Base-by-base conservation (phyloP, 1,284 basidiomycete species). In the Coniferiporia weirii region DNA sequence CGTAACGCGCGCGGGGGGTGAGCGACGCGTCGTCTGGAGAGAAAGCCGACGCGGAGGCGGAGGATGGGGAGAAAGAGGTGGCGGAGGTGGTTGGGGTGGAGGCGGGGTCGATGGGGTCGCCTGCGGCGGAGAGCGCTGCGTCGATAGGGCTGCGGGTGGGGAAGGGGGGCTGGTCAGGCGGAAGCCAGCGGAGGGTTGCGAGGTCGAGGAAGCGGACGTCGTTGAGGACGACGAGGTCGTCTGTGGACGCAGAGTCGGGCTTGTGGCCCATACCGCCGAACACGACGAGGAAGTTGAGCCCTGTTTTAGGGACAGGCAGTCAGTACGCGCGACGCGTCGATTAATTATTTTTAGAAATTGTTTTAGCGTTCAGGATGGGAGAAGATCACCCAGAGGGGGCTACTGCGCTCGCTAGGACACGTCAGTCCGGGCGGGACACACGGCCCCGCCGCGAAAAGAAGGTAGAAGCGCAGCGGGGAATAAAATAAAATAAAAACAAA, bases 191-290 rank as follows among this genome's bases (percentile, higher is more conserved):
- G 52, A 79, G 76, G 4, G 83, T 78, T 6, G 78, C 70, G 62
- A 93, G 79, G 71, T 95, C 87, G 70, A 92, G 93, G 67, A 95
- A 83, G 61, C 90, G 87, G 50, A 95, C 84, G 68, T 95, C 93
- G 66, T 87, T 88, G 61, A 95, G 76, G 8, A 95, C 93, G 64
- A 83, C 88, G 53, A 87, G 80, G 65, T 86, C 91, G 65, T 90
- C 86, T 2, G 84, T 79, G 65, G 81, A 86, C 32, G 78, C 72
- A 0, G 85, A 81, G 60, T 84, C 81, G 0, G 83, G 80, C 62
- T 83, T 79, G 70, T 90, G 88, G 63, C 89, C 89, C 92, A 97
- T 96, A 17, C 95, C 94, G 22, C 94, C 94, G 68, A 96, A 96
- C 57, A 95, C 79, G 60, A 97, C 85, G 54, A 98, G 79, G 68